Evolutionary conservation across 208 protist genomes (phyloP).

Genomic region (Sergeia podlipaevii): DNA sequence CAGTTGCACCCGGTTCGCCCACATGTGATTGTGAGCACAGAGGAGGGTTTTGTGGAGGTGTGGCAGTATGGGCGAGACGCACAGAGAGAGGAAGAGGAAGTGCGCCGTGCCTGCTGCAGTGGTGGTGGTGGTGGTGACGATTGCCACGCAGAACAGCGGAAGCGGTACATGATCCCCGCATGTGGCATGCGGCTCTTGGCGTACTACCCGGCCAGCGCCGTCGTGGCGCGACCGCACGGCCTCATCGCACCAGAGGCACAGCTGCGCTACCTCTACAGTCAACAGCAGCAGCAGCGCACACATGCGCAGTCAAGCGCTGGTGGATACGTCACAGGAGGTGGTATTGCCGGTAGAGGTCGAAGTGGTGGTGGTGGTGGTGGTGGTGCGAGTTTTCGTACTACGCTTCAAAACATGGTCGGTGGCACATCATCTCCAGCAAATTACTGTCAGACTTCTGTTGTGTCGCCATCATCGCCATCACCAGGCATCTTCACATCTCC

Average conservation of each 20-base stretch:
- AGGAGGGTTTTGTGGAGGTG: slow-evolving; percentile 47
- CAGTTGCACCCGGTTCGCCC: slow-evolving; percentile 61
- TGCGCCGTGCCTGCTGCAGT: slow-evolving; percentile 1
- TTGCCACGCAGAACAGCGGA: neutral
- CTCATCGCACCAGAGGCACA: slow-evolving; percentile 10
- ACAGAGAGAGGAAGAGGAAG: slow-evolving; percentile 1
- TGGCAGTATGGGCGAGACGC: slow-evolving; percentile 37
- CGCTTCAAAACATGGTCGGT: no score
- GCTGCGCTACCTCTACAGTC: slow-evolving; percentile 31
- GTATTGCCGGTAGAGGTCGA: slow-evolving; percentile 3
- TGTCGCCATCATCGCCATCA: neutral
- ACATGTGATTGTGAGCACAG: slow-evolving; percentile 47
- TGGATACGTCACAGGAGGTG: slow-evolving; percentile 7
- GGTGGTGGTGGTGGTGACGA: neutral
- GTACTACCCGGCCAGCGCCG: slow-evolving; percentile 8
- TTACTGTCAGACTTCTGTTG: no score
- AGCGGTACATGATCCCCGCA: neutral
- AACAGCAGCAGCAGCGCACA: neutral
- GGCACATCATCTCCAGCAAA: no score
- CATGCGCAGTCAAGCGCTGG: neutral
- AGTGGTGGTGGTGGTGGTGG: slow-evolving; percentile 15
- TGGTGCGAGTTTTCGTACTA: no score
- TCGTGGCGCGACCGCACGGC: slow-evolving; percentile 19
- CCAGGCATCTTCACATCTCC: no score
- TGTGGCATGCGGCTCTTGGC: slow-evolving; percentile 3